These are phyloP conservation scores for Paxillus involutus DNA, from an alignment of 768 basidiomycete genomes.

Conservation along the genomic window DNA sequence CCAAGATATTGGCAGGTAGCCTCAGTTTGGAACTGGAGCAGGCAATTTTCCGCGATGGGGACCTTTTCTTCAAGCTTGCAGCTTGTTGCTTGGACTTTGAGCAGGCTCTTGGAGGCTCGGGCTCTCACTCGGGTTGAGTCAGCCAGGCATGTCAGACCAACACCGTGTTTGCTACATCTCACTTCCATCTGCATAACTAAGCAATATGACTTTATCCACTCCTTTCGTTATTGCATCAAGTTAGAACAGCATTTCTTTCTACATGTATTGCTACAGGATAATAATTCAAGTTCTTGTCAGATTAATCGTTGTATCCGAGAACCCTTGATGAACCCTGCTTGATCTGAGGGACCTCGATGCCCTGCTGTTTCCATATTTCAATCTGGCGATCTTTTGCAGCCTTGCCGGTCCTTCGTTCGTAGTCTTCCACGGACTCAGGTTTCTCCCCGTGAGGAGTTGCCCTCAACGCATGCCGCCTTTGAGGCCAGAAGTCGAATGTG, in stretches of 20 bases:
- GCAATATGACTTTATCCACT: neutral
- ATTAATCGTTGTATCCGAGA: slow-evolving; percentile 63
- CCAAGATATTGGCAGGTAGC: slow-evolving; percentile 6
- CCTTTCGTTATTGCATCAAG: neutral
- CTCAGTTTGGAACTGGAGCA: slow-evolving; percentile 16
- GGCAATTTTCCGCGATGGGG: slow-evolving; percentile 24
- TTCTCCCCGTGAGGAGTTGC: slow-evolving; percentile 81
- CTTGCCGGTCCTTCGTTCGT: slow-evolving; percentile 62
- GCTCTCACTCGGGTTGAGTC: neutral
- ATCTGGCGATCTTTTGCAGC: slow-evolving; percentile 70
- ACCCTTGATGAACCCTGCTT: slow-evolving; percentile 35
- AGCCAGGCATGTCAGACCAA: too few relatives aligned
- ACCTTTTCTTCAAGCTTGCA: slow-evolving; percentile 18
- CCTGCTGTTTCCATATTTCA: slow-evolving; percentile 71
- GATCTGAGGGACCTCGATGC: slow-evolving; percentile 41
- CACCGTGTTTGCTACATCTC: neutral
- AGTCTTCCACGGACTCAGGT: slow-evolving; percentile 74
- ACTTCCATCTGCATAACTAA: neutral
- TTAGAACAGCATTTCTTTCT: neutral
- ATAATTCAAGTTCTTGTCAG: neutral
- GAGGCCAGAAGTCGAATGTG: slow-evolving; percentile 82
- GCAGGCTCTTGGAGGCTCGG: slow-evolving; percentile 11
- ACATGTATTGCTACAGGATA: slow-evolving; percentile 7
- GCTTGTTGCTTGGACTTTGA: slow-evolving; percentile 21
- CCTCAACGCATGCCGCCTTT: slow-evolving; percentile 73